Percentiles rank a stretch among this genome's conserved stretches.
Conservation (phyloP, 371 early-diverging fungal genomes). For the Encephalitozoon romaleae region DNA sequence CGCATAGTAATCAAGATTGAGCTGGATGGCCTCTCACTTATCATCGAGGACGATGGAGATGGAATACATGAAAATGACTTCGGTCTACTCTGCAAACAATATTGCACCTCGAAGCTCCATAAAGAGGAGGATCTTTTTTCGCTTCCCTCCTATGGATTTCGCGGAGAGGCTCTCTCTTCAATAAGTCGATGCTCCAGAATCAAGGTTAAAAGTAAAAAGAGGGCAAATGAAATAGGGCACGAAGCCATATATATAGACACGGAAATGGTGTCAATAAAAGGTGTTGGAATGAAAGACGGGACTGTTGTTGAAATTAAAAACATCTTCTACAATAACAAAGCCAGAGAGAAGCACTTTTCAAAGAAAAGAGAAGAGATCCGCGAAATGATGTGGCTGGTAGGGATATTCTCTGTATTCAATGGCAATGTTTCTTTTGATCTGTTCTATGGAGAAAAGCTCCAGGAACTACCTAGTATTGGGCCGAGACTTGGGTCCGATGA, state of each 20-base stretch:
- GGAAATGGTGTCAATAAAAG: conserved; percentile 22
- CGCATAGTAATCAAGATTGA: conserved; percentile 69
- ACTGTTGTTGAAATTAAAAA: conserved; percentile 48
- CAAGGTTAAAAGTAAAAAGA: conserved; percentile 64
- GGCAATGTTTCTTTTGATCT: conserved; percentile 25
- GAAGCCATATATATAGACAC: conserved; percentile 26
- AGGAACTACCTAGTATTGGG: background rate
- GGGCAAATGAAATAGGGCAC: conserved; percentile 18
- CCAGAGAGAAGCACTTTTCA: conserved; percentile 45
- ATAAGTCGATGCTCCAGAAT: conserved; percentile 82
- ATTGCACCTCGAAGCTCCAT: conserved; percentile 82
- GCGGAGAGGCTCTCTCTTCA: conserved; percentile 94
- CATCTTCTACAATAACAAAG: conserved; percentile 55
- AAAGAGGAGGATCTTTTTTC: conserved; percentile 72
- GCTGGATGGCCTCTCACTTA: conserved; percentile 75
- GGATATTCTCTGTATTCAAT: conserved; percentile 41
- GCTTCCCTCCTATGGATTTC: conserved; percentile 85
- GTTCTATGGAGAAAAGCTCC: background rate
- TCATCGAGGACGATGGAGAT: conserved; percentile 86
- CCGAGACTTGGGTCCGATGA: background rate
- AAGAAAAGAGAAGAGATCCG: conserved; percentile 46
- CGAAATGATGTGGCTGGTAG: conserved; percentile 41
- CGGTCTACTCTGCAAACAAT: conserved; percentile 73
- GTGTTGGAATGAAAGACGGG: conserved; percentile 36
- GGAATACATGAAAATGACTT: conserved; percentile 75